Conservation (phyloP, 768 basidiomycete species). For the Crucibulum laeve region DNA sequence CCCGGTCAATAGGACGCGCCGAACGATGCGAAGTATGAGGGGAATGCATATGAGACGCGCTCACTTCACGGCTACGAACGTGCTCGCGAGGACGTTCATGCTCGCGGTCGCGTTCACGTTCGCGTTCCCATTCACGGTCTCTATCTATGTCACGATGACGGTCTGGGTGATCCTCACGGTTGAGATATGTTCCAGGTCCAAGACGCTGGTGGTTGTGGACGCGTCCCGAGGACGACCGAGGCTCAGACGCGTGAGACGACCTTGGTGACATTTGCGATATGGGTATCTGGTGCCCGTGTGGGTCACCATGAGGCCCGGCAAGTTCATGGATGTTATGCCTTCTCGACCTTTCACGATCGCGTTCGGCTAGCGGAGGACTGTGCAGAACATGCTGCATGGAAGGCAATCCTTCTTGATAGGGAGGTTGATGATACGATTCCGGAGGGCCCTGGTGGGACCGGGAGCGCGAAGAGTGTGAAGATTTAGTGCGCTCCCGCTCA, state of each 20-base stretch:
- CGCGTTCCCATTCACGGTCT: slow-evolving; percentile 39
- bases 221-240: slow-evolving; percentile 34
- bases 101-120: slow-evolving; percentile 35
- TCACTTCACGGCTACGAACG: slow-evolving; percentile 12
- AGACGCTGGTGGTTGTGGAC: slow-evolving; percentile 65
- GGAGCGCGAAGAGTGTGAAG: slow-evolving; percentile 48
- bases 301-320: slow-evolving; percentile 24
- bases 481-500: slow-evolving; percentile 30
- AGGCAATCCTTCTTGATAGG: slow-evolving; percentile 41
- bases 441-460: slow-evolving; percentile 40
- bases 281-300: slow-evolving; percentile 26
- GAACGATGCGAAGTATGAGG: slow-evolving; percentile 36
- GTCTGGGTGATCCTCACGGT: slow-evolving; percentile 49
- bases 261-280: slow-evolving; percentile 30
- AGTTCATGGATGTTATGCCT: slow-evolving; percentile 45
- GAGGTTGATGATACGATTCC: slow-evolving; percentile 33
- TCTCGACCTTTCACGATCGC: slow-evolving; percentile 41
- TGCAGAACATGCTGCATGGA: slow-evolving; percentile 42
- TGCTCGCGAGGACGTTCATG: slow-evolving; percentile 22
- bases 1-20: slow-evolving; percentile 23
- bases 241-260: slow-evolving; percentile 26
- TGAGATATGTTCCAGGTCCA: slow-evolving; percentile 57
- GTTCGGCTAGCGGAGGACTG: slow-evolving; percentile 46
- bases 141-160: slow-evolving; percentile 35
- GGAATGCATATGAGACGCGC: slow-evolving; percentile 30